These are phyloP conservation scores for Neovahlkampfia damariscottae DNA, from an alignment of 78 protist species.

Conservation along the genomic window DNA sequence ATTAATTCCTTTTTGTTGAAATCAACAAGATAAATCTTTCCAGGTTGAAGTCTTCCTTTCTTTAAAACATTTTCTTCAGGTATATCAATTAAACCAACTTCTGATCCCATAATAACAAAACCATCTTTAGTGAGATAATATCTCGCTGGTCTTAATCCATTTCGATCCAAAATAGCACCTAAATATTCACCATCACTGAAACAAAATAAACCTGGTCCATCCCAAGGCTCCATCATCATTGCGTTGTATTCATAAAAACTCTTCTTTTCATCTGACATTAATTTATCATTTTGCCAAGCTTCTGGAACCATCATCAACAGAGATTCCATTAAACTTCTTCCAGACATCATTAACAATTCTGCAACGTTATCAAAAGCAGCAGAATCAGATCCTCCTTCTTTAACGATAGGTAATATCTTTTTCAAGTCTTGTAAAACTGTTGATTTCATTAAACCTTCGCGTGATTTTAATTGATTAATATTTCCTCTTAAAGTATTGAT, in stretches of 20 bases:
- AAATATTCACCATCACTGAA: conserved; percentile 64
- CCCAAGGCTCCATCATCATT: conserved; percentile 76
- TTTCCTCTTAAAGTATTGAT: conserved; percentile 75
- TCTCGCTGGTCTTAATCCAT: conserved; percentile 79
- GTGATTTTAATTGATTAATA: conserved; percentile 63
- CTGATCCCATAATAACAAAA: conserved; percentile 44
- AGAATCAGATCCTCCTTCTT: conserved; percentile 47
- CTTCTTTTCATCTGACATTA: conserved; percentile 25
- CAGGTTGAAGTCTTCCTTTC: conserved; percentile 70
- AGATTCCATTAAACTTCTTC: conserved; percentile 44
- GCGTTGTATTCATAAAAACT: conserved; percentile 43
- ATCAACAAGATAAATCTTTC: conserved; percentile 57
- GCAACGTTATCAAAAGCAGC: conserved; percentile 53
- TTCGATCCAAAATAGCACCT: conserved; percentile 69
- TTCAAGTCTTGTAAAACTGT: not conserved
- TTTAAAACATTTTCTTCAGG: conserved; percentile 7
- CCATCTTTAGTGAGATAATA: conserved; percentile 49
- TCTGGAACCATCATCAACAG: conserved; percentile 74
- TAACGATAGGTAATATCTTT: conserved; percentile 43
- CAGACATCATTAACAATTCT: conserved; percentile 33
- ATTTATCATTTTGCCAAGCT: conserved; percentile 50
- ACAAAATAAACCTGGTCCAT: conserved; percentile 76
- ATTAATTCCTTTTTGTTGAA: conserved; percentile 22
- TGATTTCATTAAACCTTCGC: conserved; percentile 39
- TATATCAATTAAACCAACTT: conserved; percentile 37